Base-by-base conservation (phyloP, 768 basidiomycete species). In the Leccinellum rugosiceps region DNA sequence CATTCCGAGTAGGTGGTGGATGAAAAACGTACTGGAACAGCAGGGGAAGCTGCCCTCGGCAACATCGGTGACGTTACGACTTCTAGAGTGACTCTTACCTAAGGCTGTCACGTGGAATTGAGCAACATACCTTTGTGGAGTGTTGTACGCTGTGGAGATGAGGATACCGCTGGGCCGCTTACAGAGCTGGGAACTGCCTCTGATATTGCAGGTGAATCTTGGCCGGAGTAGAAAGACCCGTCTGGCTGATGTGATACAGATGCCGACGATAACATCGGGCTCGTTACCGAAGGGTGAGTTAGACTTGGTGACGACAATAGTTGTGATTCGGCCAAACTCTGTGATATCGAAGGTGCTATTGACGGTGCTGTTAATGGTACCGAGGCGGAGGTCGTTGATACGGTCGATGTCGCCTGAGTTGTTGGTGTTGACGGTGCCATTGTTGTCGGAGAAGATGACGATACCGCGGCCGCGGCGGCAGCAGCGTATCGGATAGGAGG, bases 401-500 rank as follows among this genome's bases (percentile, higher is more conserved):
- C 43, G 53, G 78, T 77, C 44, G 75, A 67, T 23, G 75, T 63
- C 31, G 77, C 47, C 41, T 75, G 63, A 21, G 81, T 72, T 64
- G 78, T 74, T 61, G 66, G 67, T 25, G 66, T 67, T 26, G 60
- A 4, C 31, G 67, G 64, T 23, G 54, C 65, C 50, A 66, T n/a
- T 41, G 67, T 67, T 14, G 53, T 45, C 14, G 67, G 65, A 23
- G 65, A 57, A 7, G 60, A 46, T 14, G 66, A 63, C 34, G 71
- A 72, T 7, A 72, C 71, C 0, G 65, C 71, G 0, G 71, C 71
- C 0, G 93, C 94, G 3, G 94, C 95, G 0, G 93, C 94, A n/a
- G 92, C 84, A 31, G 96, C 88, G 69, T 97, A 97, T 50, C 90
- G 81, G 68, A 95, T 90, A 13, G 93, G 89, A 45, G 92, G 89